Base-by-base conservation (phyloP, 495 filamentous ascomycete genomes). In the Lepraria neglecta region DNA sequence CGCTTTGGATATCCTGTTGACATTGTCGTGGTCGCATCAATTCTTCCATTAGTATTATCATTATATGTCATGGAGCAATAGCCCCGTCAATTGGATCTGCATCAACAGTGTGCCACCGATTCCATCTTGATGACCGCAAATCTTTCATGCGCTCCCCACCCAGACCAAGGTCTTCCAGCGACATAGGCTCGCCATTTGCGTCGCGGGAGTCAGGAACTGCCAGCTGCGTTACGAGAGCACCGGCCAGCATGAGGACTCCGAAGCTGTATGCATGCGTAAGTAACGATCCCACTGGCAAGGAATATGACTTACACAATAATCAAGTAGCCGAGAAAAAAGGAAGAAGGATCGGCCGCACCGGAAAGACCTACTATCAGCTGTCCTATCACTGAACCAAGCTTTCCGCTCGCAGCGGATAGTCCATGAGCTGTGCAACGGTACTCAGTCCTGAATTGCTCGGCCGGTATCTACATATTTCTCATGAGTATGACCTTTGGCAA, bases 301-400 rank as follows among this genome's bases (percentile, higher is more conserved):
- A 21, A 42, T 30, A 40, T 17, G 33, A 31, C 31, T 42, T 42
- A 35, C 31, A 40, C 21, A 11, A 42, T 31, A 0, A 35, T 24
- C 1, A 56, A n/a, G 31, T 28, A 38, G 12, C 53, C 17, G 11
- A 42, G n/a, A 10, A 21, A 14, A 21, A n/a, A 17, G 28, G 17
- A 15, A 4, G 31, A 56, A 21, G 53, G 31, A 31, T 31, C 33
- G 31, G 15, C n/a, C n/a, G 53, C 31, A 27, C 21, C 17, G 33
- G 35, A 42, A 56, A 24, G 33, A 12, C 53, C 31, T 19, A 56
- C 14, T 3, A 42, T 42, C 21, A 56, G 53, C 35, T 56, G 53
- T 35, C n/a, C 53, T 38, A 56, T 35, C 10, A 55, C 33, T 24
- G 54, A 56, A 12, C 54, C 54, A 9, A 56, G n/a, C 15, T 56